Percentiles rank a stretch among this genome's conserved stretches.
These are phyloP conservation scores for Trametes punicea DNA, from an alignment of 768 basidiomycete species.

Conservation along the genomic window DNA sequence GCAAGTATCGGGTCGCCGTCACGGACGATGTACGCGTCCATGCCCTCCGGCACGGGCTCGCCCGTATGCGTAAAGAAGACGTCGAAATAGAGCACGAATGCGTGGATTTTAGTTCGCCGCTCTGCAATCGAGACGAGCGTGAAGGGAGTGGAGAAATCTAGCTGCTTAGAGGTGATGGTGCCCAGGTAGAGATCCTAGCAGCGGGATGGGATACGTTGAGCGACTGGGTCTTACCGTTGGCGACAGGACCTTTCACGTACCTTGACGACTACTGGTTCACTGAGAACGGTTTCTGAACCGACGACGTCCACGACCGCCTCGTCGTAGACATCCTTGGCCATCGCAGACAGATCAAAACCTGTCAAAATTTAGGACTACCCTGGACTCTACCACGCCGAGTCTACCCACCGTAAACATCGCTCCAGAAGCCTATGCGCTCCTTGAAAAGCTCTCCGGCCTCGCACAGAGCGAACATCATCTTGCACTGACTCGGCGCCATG, in stretches of 20 bases:
- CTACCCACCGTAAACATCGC: conserved; percentile 78
- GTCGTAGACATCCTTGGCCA: conserved; percentile 70
- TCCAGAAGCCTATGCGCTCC: conserved; percentile 88
- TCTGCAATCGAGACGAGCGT: conserved; percentile 60
- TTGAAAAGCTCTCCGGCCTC: conserved; percentile 72
- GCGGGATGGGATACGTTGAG: background rate
- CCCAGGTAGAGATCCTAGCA: conserved; percentile 72
- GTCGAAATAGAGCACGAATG: conserved; percentile 92
- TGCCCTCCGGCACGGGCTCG: conserved; percentile 47
- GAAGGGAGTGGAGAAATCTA: conserved; percentile 81
- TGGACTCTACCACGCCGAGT: background rate
- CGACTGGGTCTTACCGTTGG: background rate
- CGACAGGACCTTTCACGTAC: conserved; percentile 36
- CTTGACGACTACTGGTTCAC: conserved; percentile 62
- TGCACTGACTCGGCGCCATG: conserved; percentile 88
- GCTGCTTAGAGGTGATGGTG: conserved; percentile 60
- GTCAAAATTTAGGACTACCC: background rate
- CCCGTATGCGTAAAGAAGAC: conserved; percentile 78
- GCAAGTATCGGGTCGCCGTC: conserved; percentile 62
- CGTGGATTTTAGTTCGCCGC: conserved; percentile 62
- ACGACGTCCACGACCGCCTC: conserved; percentile 87
- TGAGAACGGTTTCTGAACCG: conserved; percentile 58
- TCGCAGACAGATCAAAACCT: conserved; percentile 88
- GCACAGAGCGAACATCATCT: conserved; percentile 81
- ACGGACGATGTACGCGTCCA: conserved; percentile 52